Percentiles rank a stretch among this genome's conserved stretches.
Evolutionary conservation across 2,329 filamentous ascomycete species (phyloP).

Genomic region (Paecilomyces niveus): DNA sequence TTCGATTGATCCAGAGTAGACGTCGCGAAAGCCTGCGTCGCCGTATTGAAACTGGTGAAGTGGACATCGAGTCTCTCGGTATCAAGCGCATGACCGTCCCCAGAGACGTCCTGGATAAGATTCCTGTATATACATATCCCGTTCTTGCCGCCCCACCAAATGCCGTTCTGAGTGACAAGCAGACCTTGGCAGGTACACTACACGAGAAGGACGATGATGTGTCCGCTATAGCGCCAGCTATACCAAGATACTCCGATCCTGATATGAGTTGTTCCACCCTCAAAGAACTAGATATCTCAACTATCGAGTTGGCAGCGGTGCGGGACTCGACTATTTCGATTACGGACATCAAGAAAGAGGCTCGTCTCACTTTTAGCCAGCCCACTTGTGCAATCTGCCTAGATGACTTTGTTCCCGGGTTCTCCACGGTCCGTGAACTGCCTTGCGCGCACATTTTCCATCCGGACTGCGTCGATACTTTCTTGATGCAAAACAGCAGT

Average conservation of each 20-base stretch:
- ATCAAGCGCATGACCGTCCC: slow-evolving; percentile 79
- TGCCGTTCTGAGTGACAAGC: slow-evolving; percentile 1
- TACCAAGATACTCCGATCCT: neutral
- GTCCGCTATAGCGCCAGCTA: neutral
- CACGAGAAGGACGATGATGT: slow-evolving; percentile 1
- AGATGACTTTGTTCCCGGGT: slow-evolving; percentile 64
- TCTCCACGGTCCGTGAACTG: slow-evolving; percentile 72
- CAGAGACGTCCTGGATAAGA: slow-evolving; percentile 58
- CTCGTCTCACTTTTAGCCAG: slow-evolving; percentile 53
- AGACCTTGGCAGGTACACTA: neutral
- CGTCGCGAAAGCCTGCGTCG: slow-evolving; percentile 61
- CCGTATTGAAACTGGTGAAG: slow-evolving; percentile 68
- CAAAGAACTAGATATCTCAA: neutral
- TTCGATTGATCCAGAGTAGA: slow-evolving; percentile 70
- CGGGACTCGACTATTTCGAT: neutral
- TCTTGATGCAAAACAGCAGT: slow-evolving; percentile 69
- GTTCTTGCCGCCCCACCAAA: slow-evolving; percentile 16
- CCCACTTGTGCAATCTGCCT: slow-evolving; percentile 86
- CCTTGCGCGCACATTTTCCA: slow-evolving; percentile 92
- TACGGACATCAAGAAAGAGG: slow-evolving; percentile 1
- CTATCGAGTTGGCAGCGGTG: neutral
- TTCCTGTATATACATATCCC: slow-evolving; percentile 73
- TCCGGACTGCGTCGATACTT: slow-evolving; percentile 81
- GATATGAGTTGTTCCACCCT: neutral
- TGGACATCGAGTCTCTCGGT: slow-evolving; percentile 78